A percentile compares a stretch with the other conserved stretches of the same genome.
phyloP scores from a whole-genome alignment of 2,329 filamentous ascomycete genomes.

The Dactylellina sp. region DNA sequence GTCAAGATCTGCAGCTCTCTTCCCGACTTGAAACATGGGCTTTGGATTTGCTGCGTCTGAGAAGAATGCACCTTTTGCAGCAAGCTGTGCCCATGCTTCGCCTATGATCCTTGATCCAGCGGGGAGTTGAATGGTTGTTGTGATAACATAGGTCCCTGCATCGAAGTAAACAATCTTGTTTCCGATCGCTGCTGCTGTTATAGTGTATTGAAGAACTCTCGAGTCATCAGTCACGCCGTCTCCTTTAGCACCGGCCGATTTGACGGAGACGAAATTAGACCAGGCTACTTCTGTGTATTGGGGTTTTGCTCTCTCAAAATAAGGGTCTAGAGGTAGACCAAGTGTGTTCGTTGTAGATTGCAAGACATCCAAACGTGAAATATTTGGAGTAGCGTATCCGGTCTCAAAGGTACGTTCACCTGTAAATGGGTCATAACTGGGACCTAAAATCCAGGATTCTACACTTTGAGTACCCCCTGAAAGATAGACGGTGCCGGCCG shows the following conservation, averaged over 20 bases:
- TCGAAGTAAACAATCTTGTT: conserved; percentile 72
- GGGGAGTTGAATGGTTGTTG: conserved; percentile 67
- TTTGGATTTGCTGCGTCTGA: conserved; percentile 70
- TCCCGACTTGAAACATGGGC: conserved; percentile 74
- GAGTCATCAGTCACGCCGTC: conserved; percentile 41
- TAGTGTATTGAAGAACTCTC: conserved; percentile 62
- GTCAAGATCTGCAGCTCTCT: too few species aligned
- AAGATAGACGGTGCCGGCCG: not conserved
- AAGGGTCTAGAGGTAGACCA: conserved; percentile 59
- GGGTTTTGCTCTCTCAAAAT: conserved; percentile 69
- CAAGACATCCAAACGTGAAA: too few species aligned
- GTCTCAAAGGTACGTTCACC: not conserved
- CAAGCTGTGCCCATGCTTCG: conserved; percentile 62
- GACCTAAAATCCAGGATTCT: conserved; percentile 2
- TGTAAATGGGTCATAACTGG: not conserved
- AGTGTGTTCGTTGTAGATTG: not conserved
- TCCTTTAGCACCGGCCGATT: conserved; percentile 58
- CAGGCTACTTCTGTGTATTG: conserved; percentile 66
- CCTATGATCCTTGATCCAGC: conserved; percentile 64
- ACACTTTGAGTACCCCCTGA: not conserved
- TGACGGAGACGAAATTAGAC: conserved; percentile 65
- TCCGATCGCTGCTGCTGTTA: conserved; percentile 67
- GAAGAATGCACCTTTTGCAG: conserved; percentile 68
- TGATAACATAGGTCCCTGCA: conserved; percentile 70
- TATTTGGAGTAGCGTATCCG: too few species aligned